Evolutionary conservation across 495 filamentous ascomycete species (phyloP).

Genomic region (Staphylotrichum longicolle): DNA sequence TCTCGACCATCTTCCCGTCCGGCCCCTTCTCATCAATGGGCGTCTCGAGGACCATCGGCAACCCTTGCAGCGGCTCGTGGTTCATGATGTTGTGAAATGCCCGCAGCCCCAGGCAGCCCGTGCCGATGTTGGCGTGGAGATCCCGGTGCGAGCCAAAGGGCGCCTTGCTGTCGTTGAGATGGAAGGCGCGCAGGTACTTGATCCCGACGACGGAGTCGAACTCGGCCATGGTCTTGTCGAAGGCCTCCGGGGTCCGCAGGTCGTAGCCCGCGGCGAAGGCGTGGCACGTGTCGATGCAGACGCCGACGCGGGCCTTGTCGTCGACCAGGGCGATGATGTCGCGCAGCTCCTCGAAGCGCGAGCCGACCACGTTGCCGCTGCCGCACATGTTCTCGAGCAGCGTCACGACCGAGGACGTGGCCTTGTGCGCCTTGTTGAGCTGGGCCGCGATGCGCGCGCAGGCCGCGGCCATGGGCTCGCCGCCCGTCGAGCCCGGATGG

Average conservation of each 20-base stretch:
- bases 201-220: conserved; percentile 81
- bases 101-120: conserved; percentile 83
- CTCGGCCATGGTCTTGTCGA: conserved; percentile 64
- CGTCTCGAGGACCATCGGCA: conserved; percentile 94
- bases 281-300: conserved; percentile 97
- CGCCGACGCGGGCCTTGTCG: conserved; percentile 83
- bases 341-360: conserved; percentile 76
- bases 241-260: conserved; percentile 70
- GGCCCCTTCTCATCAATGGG: conserved; percentile 70
- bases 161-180: conserved; percentile 92
- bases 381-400: conserved; percentile 96
- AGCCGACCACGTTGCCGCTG: conserved; percentile 81
- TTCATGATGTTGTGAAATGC: conserved; percentile 93
- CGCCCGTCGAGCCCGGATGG: conserved; percentile 81
- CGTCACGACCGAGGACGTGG: conserved; percentile 71
- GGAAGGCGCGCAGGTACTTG: conserved; percentile 77
- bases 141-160: conserved; percentile 76
- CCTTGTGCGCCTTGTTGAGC: conserved; percentile 75
- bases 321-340: conserved; percentile 77
- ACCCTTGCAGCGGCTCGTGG: conserved; percentile 65
- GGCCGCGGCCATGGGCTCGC: conserved; percentile 61
- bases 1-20: conserved; percentile 59
- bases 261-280: conserved; percentile 92
- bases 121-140: conserved; percentile 91
- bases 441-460: conserved; percentile 73